Evolutionary conservation across 805 yeast species (phyloP), one percentile per base, ranked within the genome.

Genomic region (Wickerhamiella sorbophila): DNA sequence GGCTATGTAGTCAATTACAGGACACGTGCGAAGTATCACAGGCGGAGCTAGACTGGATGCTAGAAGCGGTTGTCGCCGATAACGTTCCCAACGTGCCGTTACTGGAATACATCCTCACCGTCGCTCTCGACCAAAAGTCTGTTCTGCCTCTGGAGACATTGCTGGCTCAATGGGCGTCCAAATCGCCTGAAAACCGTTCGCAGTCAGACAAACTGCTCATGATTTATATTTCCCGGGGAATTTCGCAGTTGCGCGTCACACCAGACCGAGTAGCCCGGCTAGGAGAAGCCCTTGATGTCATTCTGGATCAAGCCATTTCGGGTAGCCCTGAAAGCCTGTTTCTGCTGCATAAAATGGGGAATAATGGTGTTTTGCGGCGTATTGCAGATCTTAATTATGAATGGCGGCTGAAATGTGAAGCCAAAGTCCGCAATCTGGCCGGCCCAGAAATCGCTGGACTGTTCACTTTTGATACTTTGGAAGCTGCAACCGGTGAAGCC

Each of bases 1-100:
- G 59, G 20, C 48, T 58, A 16, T 54, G 52, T 19, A 31, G 41
- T 32, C 62, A 59, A 43, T 45, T 59, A 22, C 53, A 51, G 39
- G 62, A 58, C 33, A 38, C 52, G 20, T 20, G 36, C 17, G 35
- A 41, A 20, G 24, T 16, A 24, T 12, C 29, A 24, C 29, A 24
- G 29, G 29, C 6, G 12, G 29, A 24, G 10, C 10, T 24, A 8
- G 29, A 24, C 29, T 24, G 29, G 29, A 6, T 24, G 6, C 29
- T 24, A 8, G 12, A 24, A 8, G 12, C 29, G 29, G 29, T 24
- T 24, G 10, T 24, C 12, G 12, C 31, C 3, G 45, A 41, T 12
- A 15, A 34, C 24, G 38, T 46, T 19, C 44, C 48, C 3, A 46
- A 47, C 36, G 54, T 58, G 29, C 46, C 54, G 43, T 48, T 55